Conservation (phyloP, 2,329 filamentous ascomycete genomes). For the Pezicula radicicola region DNA sequence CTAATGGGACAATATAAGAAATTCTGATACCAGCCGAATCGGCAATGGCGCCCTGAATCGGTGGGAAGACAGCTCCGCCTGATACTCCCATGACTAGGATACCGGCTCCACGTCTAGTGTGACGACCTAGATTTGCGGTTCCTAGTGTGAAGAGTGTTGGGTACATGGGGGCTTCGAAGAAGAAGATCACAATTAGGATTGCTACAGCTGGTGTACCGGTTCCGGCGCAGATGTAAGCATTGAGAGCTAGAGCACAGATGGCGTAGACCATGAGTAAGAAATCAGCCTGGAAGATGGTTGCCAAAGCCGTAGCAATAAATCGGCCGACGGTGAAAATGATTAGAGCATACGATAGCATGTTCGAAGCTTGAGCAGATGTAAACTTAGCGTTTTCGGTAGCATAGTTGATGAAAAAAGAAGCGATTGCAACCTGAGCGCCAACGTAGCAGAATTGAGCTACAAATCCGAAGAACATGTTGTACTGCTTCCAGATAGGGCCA, state of each 20-base stretch:
- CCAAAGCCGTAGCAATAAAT: slow-evolving; percentile 56
- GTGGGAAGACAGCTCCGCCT: slow-evolving; percentile 72
- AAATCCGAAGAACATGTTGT: slow-evolving; percentile 72
- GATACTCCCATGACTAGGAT: slow-evolving; percentile 69
- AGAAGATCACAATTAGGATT: slow-evolving; percentile 68
- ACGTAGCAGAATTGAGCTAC: slow-evolving; percentile 78
- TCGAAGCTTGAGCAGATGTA: slow-evolving; percentile 50
- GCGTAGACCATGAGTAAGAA: slow-evolving; percentile 65
- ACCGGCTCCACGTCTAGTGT: slow-evolving; percentile 74
- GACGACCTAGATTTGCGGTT: slow-evolving; percentile 70
- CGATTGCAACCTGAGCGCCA: slow-evolving; percentile 67
- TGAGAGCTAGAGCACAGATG: slow-evolving; percentile 43
- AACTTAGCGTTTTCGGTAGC: slow-evolving; percentile 56
- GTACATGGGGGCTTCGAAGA: slow-evolving; percentile 80
- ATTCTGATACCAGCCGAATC: slow-evolving; percentile 45
- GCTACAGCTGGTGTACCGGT: slow-evolving; percentile 44
- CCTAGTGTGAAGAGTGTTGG: slow-evolving; percentile 77
- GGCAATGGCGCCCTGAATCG: slow-evolving; percentile 64
- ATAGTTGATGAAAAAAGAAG: slow-evolving; percentile 72
- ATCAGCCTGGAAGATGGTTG: slow-evolving; percentile 38
- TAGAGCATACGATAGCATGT: slow-evolving; percentile 72
- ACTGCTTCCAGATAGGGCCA: slow-evolving; percentile 67
- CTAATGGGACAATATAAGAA: slow-evolving; percentile 40
- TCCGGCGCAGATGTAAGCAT: slow-evolving; percentile 16
- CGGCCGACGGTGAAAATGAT: slow-evolving; percentile 70